A percentile compares a stretch with the other conserved stretches of the same genome.
Evolutionary conservation across 2,329 filamentous ascomycete species (phyloP).

Genomic region (Xylariaceae sp.): DNA sequence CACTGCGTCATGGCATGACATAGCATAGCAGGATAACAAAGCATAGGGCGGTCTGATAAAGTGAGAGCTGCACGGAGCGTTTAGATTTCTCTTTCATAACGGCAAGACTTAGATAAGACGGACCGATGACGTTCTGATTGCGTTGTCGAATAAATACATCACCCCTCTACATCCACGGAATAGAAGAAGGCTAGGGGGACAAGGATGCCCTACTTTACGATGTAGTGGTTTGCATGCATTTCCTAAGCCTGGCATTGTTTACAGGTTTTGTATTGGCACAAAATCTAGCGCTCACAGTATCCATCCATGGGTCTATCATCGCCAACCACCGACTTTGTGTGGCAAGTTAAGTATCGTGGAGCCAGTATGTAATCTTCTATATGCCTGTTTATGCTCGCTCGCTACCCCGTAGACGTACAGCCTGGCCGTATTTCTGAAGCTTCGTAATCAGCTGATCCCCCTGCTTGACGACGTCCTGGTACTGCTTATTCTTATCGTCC

Average conservation of each 20-base stretch:
- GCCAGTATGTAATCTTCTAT: not conserved
- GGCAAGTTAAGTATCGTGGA: too few relatives aligned
- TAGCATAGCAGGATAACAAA: not conserved
- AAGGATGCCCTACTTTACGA: not conserved
- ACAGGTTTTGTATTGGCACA: constrained; percentile 30
- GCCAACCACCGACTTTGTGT: not conserved
- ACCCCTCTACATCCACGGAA: not conserved
- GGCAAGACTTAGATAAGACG: not conserved
- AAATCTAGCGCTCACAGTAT: not conserved
- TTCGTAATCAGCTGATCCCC: constrained; percentile 98
- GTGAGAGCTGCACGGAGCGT: constrained; percentile 3
- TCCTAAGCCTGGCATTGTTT: constrained; percentile 28
- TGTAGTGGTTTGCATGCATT: not conserved
- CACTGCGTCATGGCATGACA: not conserved
- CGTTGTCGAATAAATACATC: not conserved
- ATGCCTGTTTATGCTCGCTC: constrained; percentile 73
- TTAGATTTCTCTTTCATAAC: not conserved
- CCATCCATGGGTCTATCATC: not conserved
- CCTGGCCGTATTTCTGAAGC: constrained; percentile 98
- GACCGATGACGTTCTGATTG: not conserved
- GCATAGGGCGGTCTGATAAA: constrained; percentile 1
- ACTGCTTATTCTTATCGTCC: constrained; percentile 99
- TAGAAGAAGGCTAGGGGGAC: not conserved
- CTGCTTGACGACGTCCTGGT: constrained; percentile 96
- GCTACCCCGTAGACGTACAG: constrained; percentile 90